Percentiles rank a stretch among this genome's conserved stretches.
These are phyloP conservation scores for Scheffersomyces lignicola DNA, from an alignment of 1,139 yeast species.

Conservation along the genomic window DNA sequence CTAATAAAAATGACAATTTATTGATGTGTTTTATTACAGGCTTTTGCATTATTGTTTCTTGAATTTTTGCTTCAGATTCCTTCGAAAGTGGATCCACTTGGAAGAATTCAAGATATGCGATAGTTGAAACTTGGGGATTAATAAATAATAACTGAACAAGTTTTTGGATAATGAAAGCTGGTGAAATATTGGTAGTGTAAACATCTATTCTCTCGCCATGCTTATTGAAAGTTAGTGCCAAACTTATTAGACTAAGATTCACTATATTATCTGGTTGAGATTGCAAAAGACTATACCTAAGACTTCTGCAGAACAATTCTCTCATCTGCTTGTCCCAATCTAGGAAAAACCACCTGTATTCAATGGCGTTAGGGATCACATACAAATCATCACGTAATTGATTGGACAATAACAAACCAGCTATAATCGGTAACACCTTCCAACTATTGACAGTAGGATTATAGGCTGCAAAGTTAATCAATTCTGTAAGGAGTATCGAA, in stretches of 20 bases:
- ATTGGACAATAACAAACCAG: slow-evolving; percentile 52
- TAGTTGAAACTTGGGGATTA: slow-evolving; percentile 13
- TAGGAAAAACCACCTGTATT: slow-evolving; percentile 34
- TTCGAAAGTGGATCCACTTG: slow-evolving; percentile 7
- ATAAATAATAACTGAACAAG: slow-evolving; percentile 25
- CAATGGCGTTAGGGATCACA: slow-evolving; percentile 23
- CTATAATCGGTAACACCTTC: slow-evolving; percentile 57
- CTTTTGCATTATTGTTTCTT: slow-evolving; percentile 20
- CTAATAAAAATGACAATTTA: slow-evolving; percentile 48
- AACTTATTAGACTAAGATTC: slow-evolving; percentile 33
- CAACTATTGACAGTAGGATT: slow-evolving; percentile 41
- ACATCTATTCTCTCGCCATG: slow-evolving; percentile 21
- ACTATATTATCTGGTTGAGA: slow-evolving; percentile 24
- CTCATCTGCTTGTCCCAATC: slow-evolving; percentile 31
- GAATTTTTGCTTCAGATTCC: slow-evolving; percentile 14
- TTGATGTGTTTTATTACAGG: slow-evolving; percentile 55
- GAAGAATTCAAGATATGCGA: slow-evolving; percentile 22
- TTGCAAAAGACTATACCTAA: slow-evolving; percentile 25
- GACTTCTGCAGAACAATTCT: slow-evolving; percentile 23
- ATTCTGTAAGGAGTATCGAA: slow-evolving; percentile 38
- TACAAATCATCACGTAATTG: slow-evolving; percentile 38
- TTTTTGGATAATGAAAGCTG: slow-evolving; percentile 22
- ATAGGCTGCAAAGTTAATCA: slow-evolving; percentile 31
- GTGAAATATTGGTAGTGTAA: slow-evolving; percentile 26
- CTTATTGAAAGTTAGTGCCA: slow-evolving; percentile 29